These are phyloP conservation scores for Sugiyamaella novakii DNA, from an alignment of 1,139 yeast genomes.

Conservation along the genomic window DNA sequence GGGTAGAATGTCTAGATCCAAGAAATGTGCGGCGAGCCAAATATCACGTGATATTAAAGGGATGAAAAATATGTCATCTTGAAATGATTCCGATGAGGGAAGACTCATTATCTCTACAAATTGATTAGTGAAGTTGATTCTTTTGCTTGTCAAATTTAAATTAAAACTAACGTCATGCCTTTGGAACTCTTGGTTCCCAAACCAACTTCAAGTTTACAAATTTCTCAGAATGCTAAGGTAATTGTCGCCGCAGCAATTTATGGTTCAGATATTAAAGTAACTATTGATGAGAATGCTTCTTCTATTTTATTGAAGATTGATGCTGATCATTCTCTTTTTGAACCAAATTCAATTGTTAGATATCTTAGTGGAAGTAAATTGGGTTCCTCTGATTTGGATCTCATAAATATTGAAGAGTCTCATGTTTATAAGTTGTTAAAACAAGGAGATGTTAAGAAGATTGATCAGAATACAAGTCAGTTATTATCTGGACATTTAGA, in stretches of 20 bases:
- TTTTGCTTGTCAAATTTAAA: no score
- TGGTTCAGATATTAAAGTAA: conserved; percentile 18
- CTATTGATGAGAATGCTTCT: conserved; percentile 3
- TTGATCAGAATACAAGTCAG: conserved; percentile 30
- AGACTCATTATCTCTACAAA: no score
- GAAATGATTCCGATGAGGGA: no score
- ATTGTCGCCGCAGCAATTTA: conserved; percentile 30
- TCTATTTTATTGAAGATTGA: conserved; percentile 22
- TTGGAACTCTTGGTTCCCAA: conserved; percentile 28
- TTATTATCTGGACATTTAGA: conserved; percentile 21
- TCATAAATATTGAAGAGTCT: conserved; percentile 33
- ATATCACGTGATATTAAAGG: no score
- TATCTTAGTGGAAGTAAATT: conserved; percentile 38
- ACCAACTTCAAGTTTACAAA: conserved; percentile 29
- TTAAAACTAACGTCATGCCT: no score
- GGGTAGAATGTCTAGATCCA: no score
- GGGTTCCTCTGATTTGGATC: conserved; percentile 28
- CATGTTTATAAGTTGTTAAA: conserved; percentile 35
- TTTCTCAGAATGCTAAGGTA: conserved; percentile 31
- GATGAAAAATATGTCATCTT: no score
- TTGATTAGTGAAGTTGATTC: no score
- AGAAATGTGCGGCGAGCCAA: no score
- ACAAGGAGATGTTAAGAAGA: conserved; percentile 29
- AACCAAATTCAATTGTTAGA: conserved; percentile 78
- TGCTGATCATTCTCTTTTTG: conserved; percentile 48